These are phyloP conservation scores for Colletotrichum shisoi DNA, from an alignment of 2,329 filamentous ascomycete genomes.

Conservation along the genomic window DNA sequence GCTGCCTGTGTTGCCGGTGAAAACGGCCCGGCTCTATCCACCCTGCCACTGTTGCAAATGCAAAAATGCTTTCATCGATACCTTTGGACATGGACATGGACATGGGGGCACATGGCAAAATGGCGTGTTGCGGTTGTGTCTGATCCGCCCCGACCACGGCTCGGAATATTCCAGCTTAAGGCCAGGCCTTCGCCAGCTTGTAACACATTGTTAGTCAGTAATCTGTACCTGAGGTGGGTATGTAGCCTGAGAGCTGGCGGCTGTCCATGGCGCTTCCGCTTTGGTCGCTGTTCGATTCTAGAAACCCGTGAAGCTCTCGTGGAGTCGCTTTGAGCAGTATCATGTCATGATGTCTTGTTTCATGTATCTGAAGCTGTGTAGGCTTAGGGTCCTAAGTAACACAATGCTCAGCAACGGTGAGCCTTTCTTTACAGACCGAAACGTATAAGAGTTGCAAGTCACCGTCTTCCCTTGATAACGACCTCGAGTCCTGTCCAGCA, in stretches of 20 bases:
- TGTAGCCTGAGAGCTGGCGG: too few relatives aligned
- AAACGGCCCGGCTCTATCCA: constrained; percentile 10
- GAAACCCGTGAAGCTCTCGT: not conserved
- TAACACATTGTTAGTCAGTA: too few relatives aligned
- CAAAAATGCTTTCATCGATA: not conserved
- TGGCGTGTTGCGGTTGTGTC: constrained; percentile 23
- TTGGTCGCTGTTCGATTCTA: too few relatives aligned
- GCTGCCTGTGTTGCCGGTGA: constrained; percentile 26
- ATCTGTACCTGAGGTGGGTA: too few relatives aligned
- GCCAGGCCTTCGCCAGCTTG: not conserved
- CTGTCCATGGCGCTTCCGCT: too few relatives aligned
- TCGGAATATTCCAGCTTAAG: not conserved
- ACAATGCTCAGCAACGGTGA: constrained; percentile 3
- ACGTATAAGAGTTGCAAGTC: too few relatives aligned
- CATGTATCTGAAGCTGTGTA: not conserved
- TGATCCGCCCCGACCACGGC: not conserved
- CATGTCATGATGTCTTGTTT: not conserved
- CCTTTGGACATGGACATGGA: constrained; percentile 7
- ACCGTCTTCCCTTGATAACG: too few relatives aligned
- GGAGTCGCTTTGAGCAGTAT: not conserved
- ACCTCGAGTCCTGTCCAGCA: not conserved
- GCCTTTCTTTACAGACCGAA: not conserved
- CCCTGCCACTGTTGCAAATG: constrained; percentile 21
- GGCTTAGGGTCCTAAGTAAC: constrained; percentile 11
- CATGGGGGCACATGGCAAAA: constrained; percentile 19